These are phyloP conservation scores for Chrysanthemum lavandulifolium DNA, from an alignment of 129 eudicot species.

Conservation along the genomic window DNA sequence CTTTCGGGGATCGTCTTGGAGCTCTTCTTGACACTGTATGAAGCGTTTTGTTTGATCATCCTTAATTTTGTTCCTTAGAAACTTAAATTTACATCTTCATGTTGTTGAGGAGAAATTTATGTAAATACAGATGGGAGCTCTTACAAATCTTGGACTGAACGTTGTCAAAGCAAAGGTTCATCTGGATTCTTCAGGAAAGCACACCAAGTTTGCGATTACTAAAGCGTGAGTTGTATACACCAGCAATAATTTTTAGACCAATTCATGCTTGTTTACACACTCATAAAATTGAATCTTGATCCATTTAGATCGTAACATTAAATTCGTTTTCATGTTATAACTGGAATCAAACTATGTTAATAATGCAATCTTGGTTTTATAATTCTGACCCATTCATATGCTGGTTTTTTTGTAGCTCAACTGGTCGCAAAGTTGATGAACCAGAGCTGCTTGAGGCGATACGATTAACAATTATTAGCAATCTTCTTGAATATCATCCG, in stretches of 20 bases:
- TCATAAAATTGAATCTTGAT: background rate
- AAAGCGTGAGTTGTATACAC: constrained; percentile 84
- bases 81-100: background rate
- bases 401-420: constrained; percentile 46
- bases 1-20: constrained; percentile 95
- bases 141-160: constrained; percentile 80
- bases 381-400: constrained; percentile 15
- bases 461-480: constrained; percentile 88
- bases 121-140: constrained; percentile 70
- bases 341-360: background rate
- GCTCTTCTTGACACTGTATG: constrained; percentile 93
- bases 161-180: constrained; percentile 93
- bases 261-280: too few relatives aligned
- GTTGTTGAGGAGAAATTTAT: constrained; percentile 31
- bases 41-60: background rate
- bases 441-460: constrained; percentile 93
- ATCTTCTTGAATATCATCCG: constrained; percentile 88
- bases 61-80: background rate
- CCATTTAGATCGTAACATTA: background rate
- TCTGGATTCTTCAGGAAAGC: constrained; percentile 93
- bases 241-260: too few relatives aligned
- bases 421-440: constrained; percentile 87
- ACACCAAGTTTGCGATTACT: constrained; percentile 79
- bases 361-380: too few relatives aligned
- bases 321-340: background rate